Percentiles rank a stretch among this genome's conserved stretches.
phyloP scores from a whole-genome alignment of 176 grass and related monocot genomes.

The Raddia distichophylla region DNA sequence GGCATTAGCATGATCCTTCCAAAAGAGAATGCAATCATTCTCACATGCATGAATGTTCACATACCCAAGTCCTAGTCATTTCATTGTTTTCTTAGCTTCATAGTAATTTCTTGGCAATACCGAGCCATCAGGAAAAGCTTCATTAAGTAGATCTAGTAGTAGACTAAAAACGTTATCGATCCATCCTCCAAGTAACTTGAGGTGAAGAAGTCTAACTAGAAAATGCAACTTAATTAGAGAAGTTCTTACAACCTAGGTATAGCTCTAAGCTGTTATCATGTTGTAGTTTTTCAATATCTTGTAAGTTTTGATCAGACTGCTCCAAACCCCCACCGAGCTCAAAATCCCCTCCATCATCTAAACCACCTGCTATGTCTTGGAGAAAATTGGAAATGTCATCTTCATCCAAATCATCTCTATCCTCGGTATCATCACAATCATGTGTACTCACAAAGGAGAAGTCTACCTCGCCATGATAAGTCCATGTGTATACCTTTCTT shows the following conservation, averaged over 20 bases:
- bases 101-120: not conserved
- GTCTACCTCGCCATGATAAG: not conserved
- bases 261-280: not conserved
- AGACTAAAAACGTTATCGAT: not conserved
- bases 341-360: slow-evolving; percentile 7
- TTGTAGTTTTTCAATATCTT: not conserved
- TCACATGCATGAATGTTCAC: not conserved
- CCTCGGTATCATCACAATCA: not conserved
- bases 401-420: not conserved
- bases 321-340: not conserved
- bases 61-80: not conserved
- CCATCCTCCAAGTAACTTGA: no score
- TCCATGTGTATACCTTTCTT: no score
- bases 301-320: not conserved
- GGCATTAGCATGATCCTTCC: not conserved
- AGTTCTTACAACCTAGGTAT: not conserved
- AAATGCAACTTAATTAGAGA: not conserved
- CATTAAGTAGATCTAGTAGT: not conserved
- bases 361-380: not conserved
- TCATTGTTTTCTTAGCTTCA: not conserved
- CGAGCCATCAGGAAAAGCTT: not conserved
- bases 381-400: not conserved
- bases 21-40: not conserved
- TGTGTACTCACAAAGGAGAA: not conserved
- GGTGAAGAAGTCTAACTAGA: no score